phyloP scores from a whole-genome alignment of 148 eudicot genomes.

The Fagopyrum tataricum region DNA sequence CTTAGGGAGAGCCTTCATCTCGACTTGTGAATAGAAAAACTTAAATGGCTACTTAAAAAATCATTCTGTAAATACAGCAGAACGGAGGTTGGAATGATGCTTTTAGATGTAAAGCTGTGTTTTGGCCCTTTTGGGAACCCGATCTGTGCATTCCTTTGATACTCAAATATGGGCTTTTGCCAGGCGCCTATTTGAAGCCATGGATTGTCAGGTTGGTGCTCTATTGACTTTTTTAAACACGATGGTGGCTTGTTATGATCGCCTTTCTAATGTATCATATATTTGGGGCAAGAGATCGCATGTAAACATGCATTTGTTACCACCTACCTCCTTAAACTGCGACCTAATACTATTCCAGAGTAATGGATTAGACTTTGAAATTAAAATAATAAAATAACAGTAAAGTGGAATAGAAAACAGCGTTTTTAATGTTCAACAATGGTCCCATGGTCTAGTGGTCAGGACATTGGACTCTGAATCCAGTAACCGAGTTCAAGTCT shows the following conservation, averaged over 20 bases:
- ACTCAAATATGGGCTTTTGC: background rate
- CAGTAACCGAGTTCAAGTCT: conserved; percentile 14
- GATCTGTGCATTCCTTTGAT: background rate
- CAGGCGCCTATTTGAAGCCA: background rate
- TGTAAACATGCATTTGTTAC: no score
- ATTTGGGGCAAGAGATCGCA: background rate
- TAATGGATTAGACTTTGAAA: no score
- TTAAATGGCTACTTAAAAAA: background rate
- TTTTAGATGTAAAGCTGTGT: background rate
- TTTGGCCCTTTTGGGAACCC: background rate
- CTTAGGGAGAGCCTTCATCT: background rate
- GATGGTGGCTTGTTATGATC: background rate
- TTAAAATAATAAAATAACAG: background rate
- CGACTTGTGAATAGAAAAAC: background rate
- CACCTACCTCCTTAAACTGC: no score
- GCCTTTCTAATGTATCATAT: background rate
- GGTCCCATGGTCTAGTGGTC: conserved; percentile 14
- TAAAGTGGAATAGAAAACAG: background rate
- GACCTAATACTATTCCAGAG: no score
- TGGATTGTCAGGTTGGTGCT: conserved; percentile 2
- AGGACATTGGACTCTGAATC: conserved; percentile 15
- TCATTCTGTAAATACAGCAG: background rate
- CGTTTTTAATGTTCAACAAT: no score
- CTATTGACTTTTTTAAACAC: background rate
- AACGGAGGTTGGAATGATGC: background rate